These are phyloP conservation scores for Fusarium sp. DNA, from an alignment of 2,329 filamentous ascomycete genomes.

Conservation along the genomic window DNA sequence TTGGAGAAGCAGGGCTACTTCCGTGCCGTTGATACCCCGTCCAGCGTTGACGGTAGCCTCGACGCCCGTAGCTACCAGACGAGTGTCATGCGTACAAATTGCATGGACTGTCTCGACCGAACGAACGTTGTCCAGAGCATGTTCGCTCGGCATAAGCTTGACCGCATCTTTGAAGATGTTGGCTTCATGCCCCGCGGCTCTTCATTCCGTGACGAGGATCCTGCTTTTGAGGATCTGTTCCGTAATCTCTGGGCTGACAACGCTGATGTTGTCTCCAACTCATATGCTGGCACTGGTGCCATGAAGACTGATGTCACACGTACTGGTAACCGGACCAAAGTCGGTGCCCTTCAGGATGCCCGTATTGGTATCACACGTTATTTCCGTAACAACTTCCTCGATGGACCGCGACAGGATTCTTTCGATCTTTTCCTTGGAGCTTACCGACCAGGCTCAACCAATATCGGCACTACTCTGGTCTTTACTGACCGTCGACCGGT, in stretches of 20 bases:
- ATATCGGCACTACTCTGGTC: conserved; percentile 74
- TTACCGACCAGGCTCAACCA: conserved; percentile 78
- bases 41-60: conserved; percentile 71
- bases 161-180: conserved; percentile 85
- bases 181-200: conserved; percentile 81
- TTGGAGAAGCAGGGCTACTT: conserved; percentile 88
- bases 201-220: conserved; percentile 77
- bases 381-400: conserved; percentile 90
- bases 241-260: conserved; percentile 99
- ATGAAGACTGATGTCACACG: conserved; percentile 98
- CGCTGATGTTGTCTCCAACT: conserved; percentile 89
- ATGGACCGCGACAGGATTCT: conserved; percentile 92
- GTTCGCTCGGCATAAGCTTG: conserved; percentile 88
- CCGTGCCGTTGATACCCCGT: conserved; percentile 86
- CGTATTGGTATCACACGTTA: conserved; percentile 91
- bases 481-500: conserved; percentile 88
- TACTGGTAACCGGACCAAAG: conserved; percentile 86
- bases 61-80: conserved; percentile 85
- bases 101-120: conserved; percentile 98
- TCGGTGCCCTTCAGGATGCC: conserved; percentile 84
- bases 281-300: conserved; percentile 94
- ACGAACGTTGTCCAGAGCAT: conserved; percentile 99
- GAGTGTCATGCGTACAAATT: conserved; percentile 94
- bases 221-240: conserved; percentile 87
- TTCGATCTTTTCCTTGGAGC: conserved; percentile 93